Conservation (phyloP, 176 grass and related monocot species). For the Dendrocalamus sinicus region DNA sequence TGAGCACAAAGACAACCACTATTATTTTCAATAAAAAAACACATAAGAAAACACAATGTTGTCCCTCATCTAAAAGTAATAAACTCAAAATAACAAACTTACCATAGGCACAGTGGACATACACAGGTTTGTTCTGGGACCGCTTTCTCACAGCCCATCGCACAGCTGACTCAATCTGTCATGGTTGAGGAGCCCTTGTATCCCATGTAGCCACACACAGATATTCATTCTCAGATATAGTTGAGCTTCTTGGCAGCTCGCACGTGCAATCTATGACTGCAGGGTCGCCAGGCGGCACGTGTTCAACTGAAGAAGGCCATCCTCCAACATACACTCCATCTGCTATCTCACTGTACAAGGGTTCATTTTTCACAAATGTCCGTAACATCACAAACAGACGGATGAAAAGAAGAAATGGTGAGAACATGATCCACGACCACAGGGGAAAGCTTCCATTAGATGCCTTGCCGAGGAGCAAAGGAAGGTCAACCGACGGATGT, state of each 20-base stretch:
- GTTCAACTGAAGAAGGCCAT: conserved; percentile 79
- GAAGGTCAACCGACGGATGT: conserved; percentile 72
- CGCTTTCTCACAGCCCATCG: conserved; percentile 73
- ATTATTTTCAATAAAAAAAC: conserved; percentile 16
- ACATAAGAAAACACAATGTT: conserved; percentile 3
- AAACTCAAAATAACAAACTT: conserved; percentile 32
- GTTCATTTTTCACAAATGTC: conserved; percentile 74
- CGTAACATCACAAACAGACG: conserved; percentile 68
- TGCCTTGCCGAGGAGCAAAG: conserved; percentile 80
- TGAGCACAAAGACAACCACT: background rate
- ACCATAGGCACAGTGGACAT: conserved; percentile 96
- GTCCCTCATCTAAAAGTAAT: conserved; percentile 9
- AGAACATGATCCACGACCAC: conserved; percentile 86
- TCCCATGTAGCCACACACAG: conserved; percentile 86
- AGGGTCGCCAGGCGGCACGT: conserved; percentile 73
- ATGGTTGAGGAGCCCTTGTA: conserved; percentile 72
- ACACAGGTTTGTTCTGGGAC: conserved; percentile 71
- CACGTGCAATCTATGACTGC: conserved; percentile 93
- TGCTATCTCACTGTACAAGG: conserved; percentile 75
- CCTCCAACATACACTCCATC: conserved; percentile 85
- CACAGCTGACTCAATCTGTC: conserved; percentile 78
- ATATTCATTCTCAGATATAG: conserved; percentile 63
- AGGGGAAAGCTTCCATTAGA: conserved; percentile 70
- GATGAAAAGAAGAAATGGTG: conserved; percentile 72
- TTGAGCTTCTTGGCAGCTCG: conserved; percentile 75